Evolutionary conservation across 2,329 filamentous ascomycete genomes (phyloP), one percentile per base, ranked within the genome.

Genomic region (Aureobasidium melanogenum): DNA sequence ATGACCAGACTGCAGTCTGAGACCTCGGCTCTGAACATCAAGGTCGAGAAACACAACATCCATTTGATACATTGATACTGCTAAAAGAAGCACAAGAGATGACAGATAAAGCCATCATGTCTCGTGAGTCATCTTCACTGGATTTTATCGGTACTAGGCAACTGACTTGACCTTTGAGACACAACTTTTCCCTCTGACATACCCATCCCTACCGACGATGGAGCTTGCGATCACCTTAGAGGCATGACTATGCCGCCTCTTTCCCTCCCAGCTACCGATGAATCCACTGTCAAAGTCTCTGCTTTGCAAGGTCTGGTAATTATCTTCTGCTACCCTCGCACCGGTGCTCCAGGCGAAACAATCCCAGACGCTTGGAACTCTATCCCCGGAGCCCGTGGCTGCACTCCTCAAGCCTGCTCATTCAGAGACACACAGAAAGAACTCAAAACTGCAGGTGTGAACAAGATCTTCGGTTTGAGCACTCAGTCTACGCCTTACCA

Each of bases 321-420:
- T 44, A 51, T 77, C 54, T 78, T 78, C 68, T 75, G 69, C 69
- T 77, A 76, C 65, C 75, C 75, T 8, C 73, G 72, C 36, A 75
- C 73, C 43, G 73, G 69, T 36, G 74, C 70, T 2, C 74, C 72
- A 14, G 67, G 71, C 62, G 74, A 78, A 63, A 71, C 66, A 1
- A 71, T 77, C n/a, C 70, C 74, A 46, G 69, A 73, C 30, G 67
- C 70, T 14, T 77, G 74, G 75, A 74, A 77, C 65, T 63, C 68
- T 17, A 77, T 77, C 58, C 75, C 75, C 5, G 75, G 76, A 30
- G 76, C 76, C 8, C 67, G 75, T 61, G 76, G 75, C 58, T 78
- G 75, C 66, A 77, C 76, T 15, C 74, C 75, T 6, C 75, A 77
- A 68, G 75, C 75, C 15, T 77, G 76, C 66, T 72, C 72, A 12